Base-by-base conservation (phyloP, 2,329 filamentous ascomycete species). In the Pseudocercospora pini-densiflorae region DNA sequence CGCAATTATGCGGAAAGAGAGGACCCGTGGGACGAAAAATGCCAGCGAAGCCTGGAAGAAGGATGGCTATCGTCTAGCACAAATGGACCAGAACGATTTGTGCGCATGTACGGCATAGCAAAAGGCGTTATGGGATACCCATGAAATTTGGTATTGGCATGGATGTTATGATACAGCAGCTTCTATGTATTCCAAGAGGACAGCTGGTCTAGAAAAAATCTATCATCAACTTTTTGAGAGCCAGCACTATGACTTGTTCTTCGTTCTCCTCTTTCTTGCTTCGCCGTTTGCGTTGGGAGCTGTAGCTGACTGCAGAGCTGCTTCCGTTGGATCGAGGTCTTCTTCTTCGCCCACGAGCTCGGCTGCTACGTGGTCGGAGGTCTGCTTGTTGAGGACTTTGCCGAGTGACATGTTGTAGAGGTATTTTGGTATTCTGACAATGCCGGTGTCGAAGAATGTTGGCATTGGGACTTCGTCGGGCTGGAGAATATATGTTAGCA, bases 361-460 rank as follows among this genome's bases (percentile, higher is more conserved):
- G 55, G 68, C 69, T 5, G 63, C 68, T 27, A 73, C 64, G 47
- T 74, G 69, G 55, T 75, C 72, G 27, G 78, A 70, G 19, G 73
- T 76, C 61, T 78, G 78, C 68, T 79, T 79, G 63, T 78, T 77
- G 19, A 83, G 72, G 29, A 82, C 59, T 43, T 80, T 80, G 61
- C 83, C 82, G 43, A 82, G 70, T 45, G 80, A 78, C 65, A 80
- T 77, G 73, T 80, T 84, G 81, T 90, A 95, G 64, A 88, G 77
- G 87, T 90, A 96, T 62, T 89, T 77, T 0, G 95, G 95, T 5
- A 97, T 82, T 61, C 90, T 90, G 79, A 91, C 87, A 53, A 98
- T 85, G 67, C 93, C 89, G 0, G 95, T 99, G 76, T 98, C 92
- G 69, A 81, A 87, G 78, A 97, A 81, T 2, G 90, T 91, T 0